Conservation (phyloP, 805 yeast genomes). For the Starmerella powellii region DNA sequence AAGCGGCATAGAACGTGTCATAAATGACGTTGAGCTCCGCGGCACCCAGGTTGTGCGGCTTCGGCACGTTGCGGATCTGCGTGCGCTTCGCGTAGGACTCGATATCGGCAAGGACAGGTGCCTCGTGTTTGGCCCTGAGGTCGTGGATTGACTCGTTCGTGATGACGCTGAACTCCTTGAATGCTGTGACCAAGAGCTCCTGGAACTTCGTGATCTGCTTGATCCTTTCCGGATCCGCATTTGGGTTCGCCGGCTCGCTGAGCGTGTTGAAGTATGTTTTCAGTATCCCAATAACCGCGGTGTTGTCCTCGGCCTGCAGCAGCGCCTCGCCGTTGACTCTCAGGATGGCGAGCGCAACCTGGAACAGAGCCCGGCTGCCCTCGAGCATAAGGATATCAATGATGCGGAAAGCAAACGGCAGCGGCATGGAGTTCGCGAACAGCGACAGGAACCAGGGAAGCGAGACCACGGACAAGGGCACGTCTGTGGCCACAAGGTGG, state of each 20-base stretch:
- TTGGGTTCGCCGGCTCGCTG: constrained; percentile 63
- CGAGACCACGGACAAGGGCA: constrained; percentile 84
- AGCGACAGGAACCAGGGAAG: constrained; percentile 92
- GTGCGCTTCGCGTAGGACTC: constrained; percentile 86
- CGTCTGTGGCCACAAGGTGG: constrained; percentile 66
- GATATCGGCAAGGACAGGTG: constrained; percentile 70
- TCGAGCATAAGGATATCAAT: constrained; percentile 81
- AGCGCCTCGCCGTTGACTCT: constrained; percentile 79
- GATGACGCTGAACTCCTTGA: constrained; percentile 73
- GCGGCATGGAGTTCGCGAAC: constrained; percentile 85
- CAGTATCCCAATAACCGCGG: constrained; percentile 72
- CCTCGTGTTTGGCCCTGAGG: constrained; percentile 58
- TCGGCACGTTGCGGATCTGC: constrained; percentile 75
- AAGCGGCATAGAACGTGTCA: constrained; percentile 69
- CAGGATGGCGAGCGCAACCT: constrained; percentile 83
- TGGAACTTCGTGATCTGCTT: constrained; percentile 73
- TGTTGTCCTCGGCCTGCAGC: constrained; percentile 76
- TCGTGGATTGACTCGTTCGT: constrained; percentile 62
- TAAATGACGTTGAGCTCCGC: constrained; percentile 60
- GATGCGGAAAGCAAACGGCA: constrained; percentile 83
- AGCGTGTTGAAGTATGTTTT: constrained; percentile 69
- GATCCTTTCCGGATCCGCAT: constrained; percentile 49
- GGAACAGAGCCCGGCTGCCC: constrained; percentile 82
- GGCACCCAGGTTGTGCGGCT: constrained; percentile 46
- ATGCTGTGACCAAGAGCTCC: constrained; percentile 79